These are phyloP conservation scores for Sicyos edulis DNA, from an alignment of 306 rosid genomes.

Conservation along the genomic window DNA sequence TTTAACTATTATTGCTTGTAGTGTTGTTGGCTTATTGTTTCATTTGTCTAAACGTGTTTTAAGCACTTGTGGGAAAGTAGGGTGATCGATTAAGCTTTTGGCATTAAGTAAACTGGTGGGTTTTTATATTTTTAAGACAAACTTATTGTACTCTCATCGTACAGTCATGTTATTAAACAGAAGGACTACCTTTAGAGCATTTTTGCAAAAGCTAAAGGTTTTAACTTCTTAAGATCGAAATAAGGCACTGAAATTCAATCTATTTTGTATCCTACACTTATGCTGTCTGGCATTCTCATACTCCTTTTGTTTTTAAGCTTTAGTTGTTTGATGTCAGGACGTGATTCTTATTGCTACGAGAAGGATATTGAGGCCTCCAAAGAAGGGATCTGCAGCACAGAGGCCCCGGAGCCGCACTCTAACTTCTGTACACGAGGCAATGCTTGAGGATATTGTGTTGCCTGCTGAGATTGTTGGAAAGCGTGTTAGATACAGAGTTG, in stretches of 20 bases:
- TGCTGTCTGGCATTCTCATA: not conserved
- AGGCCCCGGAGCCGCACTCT: slow-evolving; percentile 86
- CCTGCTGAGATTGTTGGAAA: slow-evolving; percentile 97
- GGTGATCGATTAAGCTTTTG: not conserved
- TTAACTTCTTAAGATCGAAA: not conserved
- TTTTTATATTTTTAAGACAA: not conserved
- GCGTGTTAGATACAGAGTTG: slow-evolving; percentile 58
- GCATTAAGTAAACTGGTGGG: too few species aligned
- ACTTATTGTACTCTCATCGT: not conserved
- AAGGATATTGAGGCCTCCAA: slow-evolving; percentile 77
- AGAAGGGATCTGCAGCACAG: slow-evolving; percentile 78
- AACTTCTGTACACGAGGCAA: slow-evolving; percentile 84
- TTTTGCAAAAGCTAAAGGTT: not conserved
- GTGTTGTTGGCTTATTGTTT: not conserved
- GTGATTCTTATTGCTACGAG: slow-evolving; percentile 70
- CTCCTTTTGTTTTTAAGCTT: not conserved
- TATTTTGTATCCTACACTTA: not conserved
- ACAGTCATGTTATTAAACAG: not conserved
- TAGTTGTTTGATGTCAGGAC: slow-evolving; percentile 36
- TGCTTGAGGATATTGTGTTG: slow-evolving; percentile 72
- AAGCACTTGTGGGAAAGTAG: not conserved
- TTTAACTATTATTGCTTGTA: not conserved
- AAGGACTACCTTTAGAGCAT: not conserved
- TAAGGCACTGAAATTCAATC: not conserved
- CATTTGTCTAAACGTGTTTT: not conserved